phyloP scores from a whole-genome alignment of 1,284 basidiomycete species.

The Blastosporella zonata region DNA sequence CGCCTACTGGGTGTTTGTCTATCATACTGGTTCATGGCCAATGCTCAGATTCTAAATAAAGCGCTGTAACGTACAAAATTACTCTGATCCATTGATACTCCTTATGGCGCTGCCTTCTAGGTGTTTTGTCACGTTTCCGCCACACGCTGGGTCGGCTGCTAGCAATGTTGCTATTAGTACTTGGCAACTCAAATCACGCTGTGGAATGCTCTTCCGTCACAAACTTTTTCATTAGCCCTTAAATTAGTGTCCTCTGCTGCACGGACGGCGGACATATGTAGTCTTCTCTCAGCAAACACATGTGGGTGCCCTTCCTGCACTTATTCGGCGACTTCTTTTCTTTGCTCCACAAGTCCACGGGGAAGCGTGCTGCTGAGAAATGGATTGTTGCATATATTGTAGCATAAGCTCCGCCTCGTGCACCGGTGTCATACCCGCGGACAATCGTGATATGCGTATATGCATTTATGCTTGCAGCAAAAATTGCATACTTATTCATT shows the following conservation, averaged over 20 bases:
- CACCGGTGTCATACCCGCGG: not conserved
- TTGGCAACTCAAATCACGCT: too few relatives aligned
- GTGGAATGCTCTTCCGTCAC: not conserved
- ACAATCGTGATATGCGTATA: too few relatives aligned
- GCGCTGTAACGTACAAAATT: too few relatives aligned
- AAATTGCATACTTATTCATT: not conserved
- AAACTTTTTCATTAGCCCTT: not conserved
- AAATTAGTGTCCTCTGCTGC: not conserved
- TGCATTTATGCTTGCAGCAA: not conserved
- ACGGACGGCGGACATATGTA: too few relatives aligned
- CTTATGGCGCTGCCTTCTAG: too few relatives aligned
- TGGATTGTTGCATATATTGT: not conserved
- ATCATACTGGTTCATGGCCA: too few relatives aligned
- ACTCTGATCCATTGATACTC: too few relatives aligned
- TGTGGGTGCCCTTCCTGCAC: slow-evolving; percentile 9
- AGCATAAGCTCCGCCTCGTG: not conserved
- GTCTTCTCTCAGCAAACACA: slow-evolving; percentile 3
- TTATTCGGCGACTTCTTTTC: slow-evolving; percentile 6
- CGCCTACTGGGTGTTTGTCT: too few relatives aligned
- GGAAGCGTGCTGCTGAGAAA: not conserved
- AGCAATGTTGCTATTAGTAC: not conserved
- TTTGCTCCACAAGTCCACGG: slow-evolving; percentile 6
- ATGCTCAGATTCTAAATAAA: too few relatives aligned
- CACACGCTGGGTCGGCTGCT: too few relatives aligned
- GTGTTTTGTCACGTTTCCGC: too few relatives aligned